phyloP scores from a whole-genome alignment of 2,329 filamentous ascomycete species.

The Rhinocladiella mackenziei region DNA sequence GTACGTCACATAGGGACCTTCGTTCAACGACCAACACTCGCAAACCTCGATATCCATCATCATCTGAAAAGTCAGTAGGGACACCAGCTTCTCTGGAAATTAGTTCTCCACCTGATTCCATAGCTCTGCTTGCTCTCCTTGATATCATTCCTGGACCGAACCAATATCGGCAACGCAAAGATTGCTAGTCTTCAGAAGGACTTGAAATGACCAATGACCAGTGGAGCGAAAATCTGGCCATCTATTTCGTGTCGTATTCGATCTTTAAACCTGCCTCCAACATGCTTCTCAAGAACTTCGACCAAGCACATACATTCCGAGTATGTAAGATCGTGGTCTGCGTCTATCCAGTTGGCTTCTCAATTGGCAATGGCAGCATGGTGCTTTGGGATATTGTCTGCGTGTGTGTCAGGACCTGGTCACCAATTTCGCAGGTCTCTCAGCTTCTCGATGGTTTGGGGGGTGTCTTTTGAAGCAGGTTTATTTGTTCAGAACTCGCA shows the following conservation, averaged over 20 bases:
- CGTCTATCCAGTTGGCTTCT: not conserved
- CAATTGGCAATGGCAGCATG: no score
- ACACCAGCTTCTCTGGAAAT: not conserved
- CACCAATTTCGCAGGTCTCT: not conserved
- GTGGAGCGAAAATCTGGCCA: not conserved
- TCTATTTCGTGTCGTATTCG: not conserved
- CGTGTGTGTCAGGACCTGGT: not conserved
- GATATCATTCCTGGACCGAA: constrained; percentile 32
- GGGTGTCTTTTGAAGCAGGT: no score
- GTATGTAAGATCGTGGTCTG: not conserved
- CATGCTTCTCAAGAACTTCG: not conserved
- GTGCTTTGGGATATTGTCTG: not conserved
- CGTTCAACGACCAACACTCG: no score
- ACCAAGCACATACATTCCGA: not conserved
- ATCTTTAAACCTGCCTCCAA: not conserved
- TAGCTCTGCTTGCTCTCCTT: not conserved
- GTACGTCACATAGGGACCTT: no score
- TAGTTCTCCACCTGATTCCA: not conserved
- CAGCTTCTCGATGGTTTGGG: no score
- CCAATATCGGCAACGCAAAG: constrained; percentile 39
- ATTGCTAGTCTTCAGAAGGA: constrained; percentile 37
- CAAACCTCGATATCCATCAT: no score
- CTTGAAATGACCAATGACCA: not conserved
- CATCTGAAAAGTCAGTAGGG: not conserved
- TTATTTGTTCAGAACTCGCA: no score